Conservation (phyloP, 140 eudicot species). For the Senecio squalidus region DNA sequence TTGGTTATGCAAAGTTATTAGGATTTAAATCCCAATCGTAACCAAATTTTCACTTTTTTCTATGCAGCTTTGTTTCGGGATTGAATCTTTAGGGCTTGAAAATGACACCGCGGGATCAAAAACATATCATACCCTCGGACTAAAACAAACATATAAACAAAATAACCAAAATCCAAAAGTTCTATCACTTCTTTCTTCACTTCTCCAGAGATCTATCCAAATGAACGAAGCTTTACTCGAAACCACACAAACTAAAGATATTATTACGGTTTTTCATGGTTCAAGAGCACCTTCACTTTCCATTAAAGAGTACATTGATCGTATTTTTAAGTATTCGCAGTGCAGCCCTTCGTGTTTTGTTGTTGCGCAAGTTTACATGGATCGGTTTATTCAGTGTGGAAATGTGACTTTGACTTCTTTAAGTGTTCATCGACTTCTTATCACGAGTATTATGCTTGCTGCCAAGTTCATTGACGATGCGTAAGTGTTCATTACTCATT, state of each 20-base stretch:
- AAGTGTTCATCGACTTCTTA: constrained; percentile 81
- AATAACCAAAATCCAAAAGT: constrained; percentile 50
- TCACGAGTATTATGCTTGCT: constrained; percentile 88
- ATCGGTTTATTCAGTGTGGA: constrained; percentile 58
- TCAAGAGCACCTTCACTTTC: constrained; percentile 62
- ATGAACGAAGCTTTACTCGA: constrained; percentile 60
- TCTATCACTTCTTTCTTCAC: constrained; percentile 57
- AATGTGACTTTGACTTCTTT: constrained; percentile 55
- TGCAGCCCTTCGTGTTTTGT: constrained; percentile 95
- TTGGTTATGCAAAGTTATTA: not conserved
- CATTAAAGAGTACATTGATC: constrained; percentile 65
- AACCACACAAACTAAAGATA: constrained; percentile 46
- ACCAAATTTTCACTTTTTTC: not conserved
- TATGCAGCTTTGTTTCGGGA: constrained; percentile 30
- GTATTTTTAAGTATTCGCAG: constrained; percentile 74
- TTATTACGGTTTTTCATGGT: constrained; percentile 65
- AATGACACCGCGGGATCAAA: constrained; percentile 39
- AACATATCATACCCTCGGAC: constrained; percentile 53
- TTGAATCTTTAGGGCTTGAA: constrained; percentile 65
- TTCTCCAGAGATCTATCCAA: constrained; percentile 58
- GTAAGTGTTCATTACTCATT: constrained; percentile 39
- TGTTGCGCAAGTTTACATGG: constrained; percentile 75
- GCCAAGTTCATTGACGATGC: constrained; percentile 89
- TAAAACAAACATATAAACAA: constrained; percentile 45
- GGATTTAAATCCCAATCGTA: too few relatives aligned